Evolutionary conservation across 208 protist genomes (phyloP).

Genomic region (Eutreptiella sp.): DNA sequence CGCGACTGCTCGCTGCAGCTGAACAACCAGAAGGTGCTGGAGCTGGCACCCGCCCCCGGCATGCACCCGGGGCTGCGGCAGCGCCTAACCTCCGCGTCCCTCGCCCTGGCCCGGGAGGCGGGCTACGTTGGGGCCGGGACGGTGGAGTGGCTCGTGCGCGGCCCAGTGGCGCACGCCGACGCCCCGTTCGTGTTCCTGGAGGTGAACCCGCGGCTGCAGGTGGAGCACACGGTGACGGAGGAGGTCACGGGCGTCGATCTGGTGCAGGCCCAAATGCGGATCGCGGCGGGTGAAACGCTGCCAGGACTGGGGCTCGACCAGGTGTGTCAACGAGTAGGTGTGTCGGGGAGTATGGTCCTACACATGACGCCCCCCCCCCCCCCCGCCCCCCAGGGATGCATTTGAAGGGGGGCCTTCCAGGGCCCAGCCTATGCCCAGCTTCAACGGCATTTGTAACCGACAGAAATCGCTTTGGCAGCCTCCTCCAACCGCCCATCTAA

Average conservation of each 20-base stretch:
- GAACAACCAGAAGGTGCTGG: constrained; percentile 49
- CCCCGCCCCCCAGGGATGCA: too few relatives aligned
- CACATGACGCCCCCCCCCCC: too few relatives aligned
- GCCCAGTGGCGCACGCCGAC: background rate
- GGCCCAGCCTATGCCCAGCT: too few relatives aligned
- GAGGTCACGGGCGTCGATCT: constrained; percentile 66
- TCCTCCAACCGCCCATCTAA: too few relatives aligned
- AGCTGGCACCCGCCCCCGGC: constrained; percentile 41
- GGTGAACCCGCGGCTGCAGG: constrained; percentile 48
- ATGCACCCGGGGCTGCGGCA: constrained; percentile 17
- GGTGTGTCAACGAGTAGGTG: too few relatives aligned
- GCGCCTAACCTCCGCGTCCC: constrained; percentile 32
- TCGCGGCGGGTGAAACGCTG: constrained; percentile 47
- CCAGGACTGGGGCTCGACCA: constrained; percentile 35
- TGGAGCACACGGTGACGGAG: constrained; percentile 72
- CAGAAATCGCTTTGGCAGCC: too few relatives aligned
- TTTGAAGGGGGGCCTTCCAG: too few relatives aligned
- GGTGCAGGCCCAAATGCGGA: constrained; percentile 53
- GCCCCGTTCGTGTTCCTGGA: constrained; percentile 54
- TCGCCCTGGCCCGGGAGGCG: constrained; percentile 29
- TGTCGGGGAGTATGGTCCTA: too few relatives aligned
- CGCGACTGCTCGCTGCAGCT: constrained; percentile 51
- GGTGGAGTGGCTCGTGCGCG: constrained; percentile 54
- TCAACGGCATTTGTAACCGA: too few relatives aligned
- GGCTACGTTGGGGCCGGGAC: constrained; percentile 54